Evolutionary conservation across 768 basidiomycete species (phyloP).

Genomic region (Lactarius tabidus): DNA sequence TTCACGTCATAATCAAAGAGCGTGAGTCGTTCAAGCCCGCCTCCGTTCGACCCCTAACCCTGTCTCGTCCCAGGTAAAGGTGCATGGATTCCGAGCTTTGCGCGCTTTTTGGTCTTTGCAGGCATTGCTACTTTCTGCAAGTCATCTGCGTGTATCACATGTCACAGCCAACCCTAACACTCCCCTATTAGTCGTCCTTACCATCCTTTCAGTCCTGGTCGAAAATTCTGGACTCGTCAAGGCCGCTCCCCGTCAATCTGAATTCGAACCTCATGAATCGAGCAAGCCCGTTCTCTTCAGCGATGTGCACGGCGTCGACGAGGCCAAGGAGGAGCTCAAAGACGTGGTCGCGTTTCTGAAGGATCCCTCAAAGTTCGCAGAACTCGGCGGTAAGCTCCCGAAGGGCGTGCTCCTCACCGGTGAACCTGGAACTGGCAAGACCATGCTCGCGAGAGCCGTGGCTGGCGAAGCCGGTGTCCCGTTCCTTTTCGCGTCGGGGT

Average conservation of each 20-base stretch:
- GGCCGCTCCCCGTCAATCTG: conserved; percentile 71
- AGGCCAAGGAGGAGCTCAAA: conserved; percentile 92
- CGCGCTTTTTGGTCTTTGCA: conserved; percentile 57
- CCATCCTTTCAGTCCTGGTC: conserved; percentile 81
- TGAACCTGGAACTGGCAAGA: conserved; percentile 95
- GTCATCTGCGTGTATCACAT: conserved; percentile 29
- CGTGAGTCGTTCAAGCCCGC: conserved; percentile 43
- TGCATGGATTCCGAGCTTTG: conserved; percentile 56
- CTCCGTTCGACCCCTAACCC: conserved; percentile 7
- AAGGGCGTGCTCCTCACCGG: conserved; percentile 93
- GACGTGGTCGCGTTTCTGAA: conserved; percentile 95
- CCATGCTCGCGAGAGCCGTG: conserved; percentile 93
- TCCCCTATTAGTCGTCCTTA: conserved; percentile 59
- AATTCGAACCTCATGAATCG: conserved; percentile 79
- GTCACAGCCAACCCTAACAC: not conserved
- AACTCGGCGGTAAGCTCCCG: conserved; percentile 89
- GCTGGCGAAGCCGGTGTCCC: conserved; percentile 98
- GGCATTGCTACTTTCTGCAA: conserved; percentile 62
- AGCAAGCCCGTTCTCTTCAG: conserved; percentile 78
- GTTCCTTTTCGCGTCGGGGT: conserved; percentile 94
- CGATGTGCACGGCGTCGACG: conserved; percentile 97
- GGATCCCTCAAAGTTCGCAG: conserved; percentile 85
- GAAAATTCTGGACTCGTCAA: conserved; percentile 94
- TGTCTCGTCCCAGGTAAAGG: conserved; percentile 51
- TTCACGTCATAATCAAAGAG: conserved; percentile 80